Evolutionary conservation across 495 filamentous ascomycete genomes (phyloP).

Genomic region (Astrocystis sublimbata): DNA sequence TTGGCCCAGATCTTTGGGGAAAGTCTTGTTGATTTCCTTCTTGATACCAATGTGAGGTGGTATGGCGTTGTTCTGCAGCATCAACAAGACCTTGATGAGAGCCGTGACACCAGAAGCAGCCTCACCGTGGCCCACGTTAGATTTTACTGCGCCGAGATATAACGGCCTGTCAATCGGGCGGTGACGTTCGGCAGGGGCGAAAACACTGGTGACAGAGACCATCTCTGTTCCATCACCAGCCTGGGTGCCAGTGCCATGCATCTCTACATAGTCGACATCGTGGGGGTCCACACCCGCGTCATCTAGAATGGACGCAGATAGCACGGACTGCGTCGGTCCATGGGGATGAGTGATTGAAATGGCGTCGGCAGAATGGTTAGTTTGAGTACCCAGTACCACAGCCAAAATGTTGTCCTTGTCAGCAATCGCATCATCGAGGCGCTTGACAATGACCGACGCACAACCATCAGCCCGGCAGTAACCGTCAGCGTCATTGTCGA

Average conservation of each 20-base stretch:
- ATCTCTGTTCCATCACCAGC: conserved; percentile 81
- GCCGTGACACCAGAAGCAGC: conserved; percentile 82
- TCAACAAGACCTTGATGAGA: conserved; percentile 81
- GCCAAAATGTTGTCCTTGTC: conserved; percentile 76
- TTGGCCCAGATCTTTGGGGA: conserved; percentile 71
- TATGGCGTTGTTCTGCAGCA: conserved; percentile 81
- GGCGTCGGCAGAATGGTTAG: conserved; percentile 75
- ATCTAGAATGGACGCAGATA: conserved; percentile 69
- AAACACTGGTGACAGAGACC: conserved; percentile 74
- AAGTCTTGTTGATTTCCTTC: conserved; percentile 73
- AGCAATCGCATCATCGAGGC: conserved; percentile 69
- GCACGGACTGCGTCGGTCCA: conserved; percentile 65
- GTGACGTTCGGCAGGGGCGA: conserved; percentile 69
- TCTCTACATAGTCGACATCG: conserved; percentile 80
- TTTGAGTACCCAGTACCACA: conserved; percentile 64
- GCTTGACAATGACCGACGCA: conserved; percentile 71
- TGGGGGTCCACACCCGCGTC: conserved; percentile 70
- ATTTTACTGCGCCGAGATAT: conserved; percentile 80
- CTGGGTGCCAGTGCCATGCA: conserved; percentile 89
- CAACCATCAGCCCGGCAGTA: conserved; percentile 77
- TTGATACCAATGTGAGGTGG: conserved; percentile 91
- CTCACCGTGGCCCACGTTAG: conserved; percentile 89
- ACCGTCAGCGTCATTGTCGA: conserved; percentile 73
- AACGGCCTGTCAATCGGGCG: conserved; percentile 70
- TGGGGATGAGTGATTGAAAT: conserved; percentile 85